These are phyloP conservation scores for Aureobasidium leucospermi DNA, from an alignment of 2,329 filamentous ascomycete species.

Conservation along the genomic window DNA sequence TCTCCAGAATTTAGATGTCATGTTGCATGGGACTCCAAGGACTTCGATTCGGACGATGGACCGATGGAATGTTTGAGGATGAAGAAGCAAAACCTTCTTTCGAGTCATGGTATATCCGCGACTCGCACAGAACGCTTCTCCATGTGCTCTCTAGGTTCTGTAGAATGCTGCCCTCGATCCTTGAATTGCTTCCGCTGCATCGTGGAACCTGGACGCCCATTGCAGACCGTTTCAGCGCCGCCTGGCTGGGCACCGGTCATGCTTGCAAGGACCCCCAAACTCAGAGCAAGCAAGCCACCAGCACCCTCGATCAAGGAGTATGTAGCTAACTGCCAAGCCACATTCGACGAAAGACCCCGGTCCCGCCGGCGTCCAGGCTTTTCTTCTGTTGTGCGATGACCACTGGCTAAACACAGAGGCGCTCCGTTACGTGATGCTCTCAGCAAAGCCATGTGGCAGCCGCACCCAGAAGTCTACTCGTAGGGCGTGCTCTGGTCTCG, in stretches of 20 bases:
- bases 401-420: neutral
- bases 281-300: neutral
- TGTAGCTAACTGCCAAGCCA: conserved; percentile 4
- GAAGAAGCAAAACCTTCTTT: neutral
- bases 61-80: neutral
- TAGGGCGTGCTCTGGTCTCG: neutral
- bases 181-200: neutral
- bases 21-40: neutral
- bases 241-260: neutral
- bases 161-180: neutral
- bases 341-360: conserved; percentile 1
- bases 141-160: conserved; percentile 5
- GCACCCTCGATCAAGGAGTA: neutral
- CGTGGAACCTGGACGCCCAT: neutral
- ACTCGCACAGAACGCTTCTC: conserved; percentile 9
- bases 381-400: neutral
- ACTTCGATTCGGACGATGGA: neutral
- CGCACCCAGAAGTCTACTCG: neutral
- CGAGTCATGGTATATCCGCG: neutral
- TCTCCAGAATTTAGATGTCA: conserved; percentile 4
- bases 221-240: neutral
- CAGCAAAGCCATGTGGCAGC: neutral
- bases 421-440: neutral
- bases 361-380: conserved; percentile 1
- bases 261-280: neutral